phyloP scores from a whole-genome alignment of 2,329 filamentous ascomycete genomes.

The Stemphylium beticola region DNA sequence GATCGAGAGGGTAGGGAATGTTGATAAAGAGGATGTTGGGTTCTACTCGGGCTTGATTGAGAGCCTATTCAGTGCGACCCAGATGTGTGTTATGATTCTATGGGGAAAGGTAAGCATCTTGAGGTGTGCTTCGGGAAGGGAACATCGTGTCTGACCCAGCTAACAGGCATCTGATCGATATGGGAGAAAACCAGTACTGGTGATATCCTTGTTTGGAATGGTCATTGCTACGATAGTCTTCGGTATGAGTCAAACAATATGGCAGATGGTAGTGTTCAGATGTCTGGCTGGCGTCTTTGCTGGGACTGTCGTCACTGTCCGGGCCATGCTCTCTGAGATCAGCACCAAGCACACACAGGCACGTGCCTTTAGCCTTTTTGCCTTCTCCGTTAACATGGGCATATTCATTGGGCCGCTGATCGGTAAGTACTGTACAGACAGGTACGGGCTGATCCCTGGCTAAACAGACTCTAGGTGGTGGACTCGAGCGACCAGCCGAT shows the following conservation, averaged over 20 bases:
- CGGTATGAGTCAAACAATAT: conserved; percentile 69
- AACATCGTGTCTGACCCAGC: not conserved
- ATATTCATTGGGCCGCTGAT: conserved; percentile 74
- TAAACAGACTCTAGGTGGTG: conserved; percentile 60
- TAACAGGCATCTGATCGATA: conserved; percentile 65
- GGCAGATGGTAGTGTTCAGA: conserved; percentile 76
- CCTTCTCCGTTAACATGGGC: conserved; percentile 75
- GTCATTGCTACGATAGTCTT: conserved; percentile 68
- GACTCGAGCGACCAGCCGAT: conserved; percentile 68
- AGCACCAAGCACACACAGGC: conserved; percentile 74
- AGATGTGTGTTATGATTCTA: conserved; percentile 77
- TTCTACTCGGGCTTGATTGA: conserved; percentile 80
- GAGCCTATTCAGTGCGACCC: conserved; percentile 73
- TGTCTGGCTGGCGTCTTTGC: conserved; percentile 76
- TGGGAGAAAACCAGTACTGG: conserved; percentile 75
- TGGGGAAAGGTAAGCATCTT: conserved; percentile 59
- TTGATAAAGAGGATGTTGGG: conserved; percentile 71
- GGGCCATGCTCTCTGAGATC: conserved; percentile 78
- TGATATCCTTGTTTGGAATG: conserved; percentile 70
- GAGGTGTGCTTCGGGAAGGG: not conserved
- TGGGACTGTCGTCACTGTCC: conserved; percentile 74
- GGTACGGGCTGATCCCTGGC: not conserved
- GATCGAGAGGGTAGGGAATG: conserved; percentile 69
- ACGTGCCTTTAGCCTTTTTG: conserved; percentile 76
- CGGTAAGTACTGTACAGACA: conserved; percentile 34